Percentiles rank a stretch among this genome's conserved stretches.
phyloP scores from a whole-genome alignment of 2,329 filamentous ascomycete genomes.

The Drechslerella coelobrocha region DNA sequence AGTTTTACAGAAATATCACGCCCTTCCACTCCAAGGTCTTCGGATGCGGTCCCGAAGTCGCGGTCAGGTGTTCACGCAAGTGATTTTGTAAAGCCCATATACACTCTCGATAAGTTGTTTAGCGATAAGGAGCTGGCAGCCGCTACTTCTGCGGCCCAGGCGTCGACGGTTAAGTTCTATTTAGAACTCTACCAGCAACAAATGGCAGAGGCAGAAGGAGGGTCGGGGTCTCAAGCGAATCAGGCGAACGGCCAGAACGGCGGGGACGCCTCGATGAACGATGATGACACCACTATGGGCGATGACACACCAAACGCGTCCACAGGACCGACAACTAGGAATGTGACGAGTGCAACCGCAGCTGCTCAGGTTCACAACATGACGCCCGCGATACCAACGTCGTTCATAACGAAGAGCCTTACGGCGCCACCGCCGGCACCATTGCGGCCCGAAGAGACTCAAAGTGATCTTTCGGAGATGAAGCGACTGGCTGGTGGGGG shows the following conservation, averaged over 20 bases:
- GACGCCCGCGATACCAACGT: conserved; percentile 41
- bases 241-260: conserved; percentile 36
- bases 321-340: conserved; percentile 29
- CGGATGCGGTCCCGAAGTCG: conserved; percentile 18
- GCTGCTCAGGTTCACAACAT: conserved; percentile 39
- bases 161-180: conserved; percentile 43
- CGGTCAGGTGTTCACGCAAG: conserved; percentile 38
- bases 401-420: conserved; percentile 44
- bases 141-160: conserved; percentile 28
- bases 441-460: conserved; percentile 33
- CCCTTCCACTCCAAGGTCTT: conserved; percentile 47
- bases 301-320: conserved; percentile 19
- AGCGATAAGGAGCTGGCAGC: conserved; percentile 46
- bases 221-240: conserved; percentile 4
- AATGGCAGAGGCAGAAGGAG: conserved; percentile 6
- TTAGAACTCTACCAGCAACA: conserved; percentile 16
- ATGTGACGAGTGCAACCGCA: conserved; percentile 35
- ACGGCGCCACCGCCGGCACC: conserved; percentile 37
- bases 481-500: conserved; percentile 28
- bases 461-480: conserved; percentile 30
- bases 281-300: conserved; percentile 25
- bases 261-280: conserved; percentile 9
- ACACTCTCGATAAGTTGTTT: conserved; percentile 48
- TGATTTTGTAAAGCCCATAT: conserved; percentile 48
- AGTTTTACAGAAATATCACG: conserved; percentile 42